Percentiles rank a stretch among this genome's conserved stretches.
Conservation (phyloP, 2,329 filamentous ascomycete species). For the Sphaerulina populicola region DNA sequence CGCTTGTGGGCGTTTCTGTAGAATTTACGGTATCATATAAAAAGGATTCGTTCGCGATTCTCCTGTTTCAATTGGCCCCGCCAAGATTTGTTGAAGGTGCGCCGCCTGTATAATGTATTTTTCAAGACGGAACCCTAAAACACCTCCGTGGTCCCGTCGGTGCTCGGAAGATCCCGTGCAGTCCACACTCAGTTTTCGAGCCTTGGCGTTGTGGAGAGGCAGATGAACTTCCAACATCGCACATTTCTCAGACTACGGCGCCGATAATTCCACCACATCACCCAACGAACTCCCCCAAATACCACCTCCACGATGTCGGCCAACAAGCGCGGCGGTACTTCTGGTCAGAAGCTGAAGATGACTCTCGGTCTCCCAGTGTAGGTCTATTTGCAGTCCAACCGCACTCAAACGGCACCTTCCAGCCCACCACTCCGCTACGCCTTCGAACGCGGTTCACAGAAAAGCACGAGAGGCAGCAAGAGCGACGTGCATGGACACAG, state of each 20-base stretch:
- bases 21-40: not conserved
- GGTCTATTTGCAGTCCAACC: slow-evolving; percentile 40
- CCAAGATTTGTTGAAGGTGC: not conserved
- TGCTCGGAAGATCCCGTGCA: too few species aligned
- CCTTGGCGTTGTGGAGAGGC: too few species aligned
- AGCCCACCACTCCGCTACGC: not conserved
- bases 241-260: not conserved
- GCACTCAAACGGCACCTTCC: slow-evolving; percentile 5
- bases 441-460: too few species aligned
- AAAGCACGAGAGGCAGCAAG: not conserved
- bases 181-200: too few species aligned
- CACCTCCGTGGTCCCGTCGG: too few species aligned
- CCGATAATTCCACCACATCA: slow-evolving; percentile 11
- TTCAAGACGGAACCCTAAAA: too few species aligned
- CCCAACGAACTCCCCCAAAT: slow-evolving; percentile 7
- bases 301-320: slow-evolving; percentile 9
- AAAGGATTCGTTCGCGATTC: not conserved
- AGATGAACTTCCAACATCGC: not conserved
- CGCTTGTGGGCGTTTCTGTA: not conserved
- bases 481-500: not conserved
- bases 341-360: slow-evolving; percentile 99
- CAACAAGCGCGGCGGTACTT: slow-evolving; percentile 63
- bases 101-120: too few species aligned
- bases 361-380: slow-evolving; percentile 99
- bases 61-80: not conserved